Evolutionary conservation across 306 rosid genomes (phyloP), one percentile per base, ranked within the genome.

Genomic region (Quercus mongolica): DNA sequence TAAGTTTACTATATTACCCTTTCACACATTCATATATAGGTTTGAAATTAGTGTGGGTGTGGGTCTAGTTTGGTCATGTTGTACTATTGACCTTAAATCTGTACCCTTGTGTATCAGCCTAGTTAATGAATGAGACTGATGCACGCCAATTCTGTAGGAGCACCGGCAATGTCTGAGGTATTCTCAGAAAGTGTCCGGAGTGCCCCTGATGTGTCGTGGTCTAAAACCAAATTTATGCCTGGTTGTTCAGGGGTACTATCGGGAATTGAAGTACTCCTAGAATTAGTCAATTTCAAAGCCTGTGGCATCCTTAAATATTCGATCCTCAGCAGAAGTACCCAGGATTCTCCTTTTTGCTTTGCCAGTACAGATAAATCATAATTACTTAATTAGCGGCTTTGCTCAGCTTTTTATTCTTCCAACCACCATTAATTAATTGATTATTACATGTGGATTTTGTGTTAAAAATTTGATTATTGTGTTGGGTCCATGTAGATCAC

Each of bases 101-200:
- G 46, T 41, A 8, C 28, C 52, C 67, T 49, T 8, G 28, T 1
- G 11, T 33, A 20, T 65, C 26, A 72, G 77, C 81, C 21, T 52
- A 62, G 75, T 78, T 55, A 69, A 79, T 63, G 81, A 82, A 70
- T 15, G 8, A 1, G 8, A 35, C 41, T 25, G 46, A 13, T 64
- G 78, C 85, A 80, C 63, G 70, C 75, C 68, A 63, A 49, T 79
- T 31, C 30, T 79, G 89, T 84, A 85, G 89, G 86, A 80, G 80
- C 54, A 68, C 76, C 83, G 80, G 84, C 84, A 78, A 10, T 12
- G 49, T 75, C 82, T 70, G 77, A 74, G 84, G 33, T n/a, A 19
- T 33, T 56, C 20, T 63, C 89, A 86, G 83, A 86, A 62, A 71
- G 56, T 89, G 98, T 90, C 93, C 90, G 96, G 94, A 79, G 93